These are phyloP conservation scores for Sanghuangporus sanghuang DNA, from an alignment of 1,284 basidiomycete genomes.

Conservation along the genomic window DNA sequence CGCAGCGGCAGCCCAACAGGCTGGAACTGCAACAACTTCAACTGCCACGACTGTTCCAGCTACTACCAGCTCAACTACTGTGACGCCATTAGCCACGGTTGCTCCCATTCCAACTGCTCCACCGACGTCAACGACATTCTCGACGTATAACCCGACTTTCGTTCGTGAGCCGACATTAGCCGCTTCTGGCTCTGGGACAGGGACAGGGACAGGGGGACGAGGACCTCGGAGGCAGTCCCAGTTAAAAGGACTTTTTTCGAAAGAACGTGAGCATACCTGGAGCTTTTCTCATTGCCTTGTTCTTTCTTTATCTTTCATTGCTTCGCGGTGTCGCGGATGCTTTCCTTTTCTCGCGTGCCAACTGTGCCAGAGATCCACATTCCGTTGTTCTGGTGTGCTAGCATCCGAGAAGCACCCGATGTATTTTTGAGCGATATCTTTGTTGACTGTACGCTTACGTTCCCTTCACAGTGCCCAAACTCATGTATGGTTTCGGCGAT, in stretches of 20 bases:
- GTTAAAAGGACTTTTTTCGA: conserved; percentile 17
- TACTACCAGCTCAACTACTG: not conserved
- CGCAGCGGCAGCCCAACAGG: not conserved
- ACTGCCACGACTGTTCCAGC: not conserved
- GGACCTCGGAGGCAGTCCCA: conserved; percentile 17
- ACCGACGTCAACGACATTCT: conserved; percentile 7
- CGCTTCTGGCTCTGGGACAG: conserved; percentile 2
- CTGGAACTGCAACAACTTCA: not conserved
- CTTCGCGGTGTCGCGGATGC: not conserved
- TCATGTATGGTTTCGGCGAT: conserved; percentile 97
- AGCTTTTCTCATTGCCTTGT: not conserved
- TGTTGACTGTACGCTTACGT: not conserved
- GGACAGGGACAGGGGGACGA: conserved; percentile 4
- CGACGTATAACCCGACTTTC: conserved; percentile 8
- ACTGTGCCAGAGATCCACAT: not conserved
- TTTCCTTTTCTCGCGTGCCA: not conserved
- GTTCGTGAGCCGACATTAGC: not conserved
- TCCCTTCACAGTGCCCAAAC: conserved; percentile 57
- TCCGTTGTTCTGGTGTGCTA: conserved; percentile 3
- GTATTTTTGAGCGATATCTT: not conserved
- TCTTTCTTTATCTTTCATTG: not conserved
- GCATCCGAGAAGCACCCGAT: not conserved
- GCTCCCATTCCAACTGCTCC: conserved; percentile 5
- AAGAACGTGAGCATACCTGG: conserved; percentile 15
- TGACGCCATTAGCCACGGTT: not conserved